A percentile compares a stretch with the other conserved stretches of the same genome.
Conservation (phyloP, 331 rosid genomes). For the Spiraea crenata region DNA sequence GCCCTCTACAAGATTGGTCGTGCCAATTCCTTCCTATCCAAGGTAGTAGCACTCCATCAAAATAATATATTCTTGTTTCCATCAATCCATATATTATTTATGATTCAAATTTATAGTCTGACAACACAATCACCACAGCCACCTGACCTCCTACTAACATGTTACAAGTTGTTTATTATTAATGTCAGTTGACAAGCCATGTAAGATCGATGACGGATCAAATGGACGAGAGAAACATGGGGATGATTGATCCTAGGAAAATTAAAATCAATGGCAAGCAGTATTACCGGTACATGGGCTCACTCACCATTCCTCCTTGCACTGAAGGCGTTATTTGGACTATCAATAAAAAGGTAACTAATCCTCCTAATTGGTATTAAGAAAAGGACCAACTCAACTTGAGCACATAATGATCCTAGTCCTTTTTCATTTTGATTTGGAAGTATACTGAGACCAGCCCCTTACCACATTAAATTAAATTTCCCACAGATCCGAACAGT, state of each 20-base stretch:
- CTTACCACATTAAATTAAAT: background rate
- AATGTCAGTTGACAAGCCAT: constrained; percentile 18
- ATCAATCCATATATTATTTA: background rate
- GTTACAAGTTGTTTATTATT: background rate
- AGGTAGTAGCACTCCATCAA: constrained; percentile 13
- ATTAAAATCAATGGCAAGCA: constrained; percentile 15
- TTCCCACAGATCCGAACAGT: constrained; percentile 10
- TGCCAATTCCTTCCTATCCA: constrained; percentile 27
- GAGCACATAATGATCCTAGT: background rate
- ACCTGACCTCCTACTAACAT: background rate
- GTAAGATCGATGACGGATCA: constrained; percentile 16
- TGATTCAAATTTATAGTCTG: background rate
- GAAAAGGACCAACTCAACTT: background rate
- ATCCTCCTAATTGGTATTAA: background rate
- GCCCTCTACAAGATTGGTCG: constrained; percentile 26
- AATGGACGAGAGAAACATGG: background rate
- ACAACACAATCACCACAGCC: background rate
- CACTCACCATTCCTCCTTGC: constrained; percentile 31
- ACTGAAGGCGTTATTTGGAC: constrained; percentile 34
- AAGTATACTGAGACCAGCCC: background rate
- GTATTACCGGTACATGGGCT: constrained; percentile 25
- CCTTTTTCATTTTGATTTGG: background rate
- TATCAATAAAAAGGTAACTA: constrained; percentile 18
- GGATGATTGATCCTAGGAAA: constrained; percentile 9
- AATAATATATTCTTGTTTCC: background rate